Conservation (phyloP, 768 basidiomycete species). For the Lactifluus volemus region DNA sequence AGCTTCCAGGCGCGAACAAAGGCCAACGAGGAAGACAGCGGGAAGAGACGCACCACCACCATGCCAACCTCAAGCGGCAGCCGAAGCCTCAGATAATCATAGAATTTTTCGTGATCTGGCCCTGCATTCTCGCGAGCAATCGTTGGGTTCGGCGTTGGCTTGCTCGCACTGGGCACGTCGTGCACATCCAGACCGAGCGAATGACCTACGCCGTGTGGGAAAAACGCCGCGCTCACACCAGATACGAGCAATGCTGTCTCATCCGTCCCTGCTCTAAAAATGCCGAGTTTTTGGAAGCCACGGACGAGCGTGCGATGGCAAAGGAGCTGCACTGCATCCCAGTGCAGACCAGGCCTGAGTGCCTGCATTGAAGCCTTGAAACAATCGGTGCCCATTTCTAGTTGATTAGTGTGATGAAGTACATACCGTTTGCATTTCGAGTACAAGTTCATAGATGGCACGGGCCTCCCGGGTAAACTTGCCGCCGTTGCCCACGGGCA, state of each 20-base stretch:
- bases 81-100: slow-evolving; percentile 71
- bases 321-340: slow-evolving; percentile 80
- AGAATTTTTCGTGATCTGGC: slow-evolving; percentile 51
- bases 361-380: slow-evolving; percentile 57
- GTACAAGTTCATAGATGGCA: slow-evolving; percentile 79
- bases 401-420: neutral
- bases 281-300: slow-evolving; percentile 75
- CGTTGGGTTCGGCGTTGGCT: slow-evolving; percentile 51
- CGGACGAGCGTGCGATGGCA: slow-evolving; percentile 77
- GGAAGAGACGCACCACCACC: slow-evolving; percentile 61
- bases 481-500: slow-evolving; percentile 91
- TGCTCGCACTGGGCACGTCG: slow-evolving; percentile 79
- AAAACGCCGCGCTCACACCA: slow-evolving; percentile 79
- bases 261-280: slow-evolving; percentile 65
- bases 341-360: slow-evolving; percentile 72
- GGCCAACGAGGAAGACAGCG: neutral
- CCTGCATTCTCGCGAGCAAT: slow-evolving; percentile 28
- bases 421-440: slow-evolving; percentile 79
- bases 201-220: slow-evolving; percentile 91
- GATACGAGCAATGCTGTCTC: slow-evolving; percentile 64
- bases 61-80: slow-evolving; percentile 66
- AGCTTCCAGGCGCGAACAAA: neutral
- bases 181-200: slow-evolving; percentile 92
- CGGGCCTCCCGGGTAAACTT: slow-evolving; percentile 75
- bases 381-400: neutral